Evolutionary conservation across 352 stramenopile species (phyloP).

Genomic region (Phytopythium aichiense): DNA sequence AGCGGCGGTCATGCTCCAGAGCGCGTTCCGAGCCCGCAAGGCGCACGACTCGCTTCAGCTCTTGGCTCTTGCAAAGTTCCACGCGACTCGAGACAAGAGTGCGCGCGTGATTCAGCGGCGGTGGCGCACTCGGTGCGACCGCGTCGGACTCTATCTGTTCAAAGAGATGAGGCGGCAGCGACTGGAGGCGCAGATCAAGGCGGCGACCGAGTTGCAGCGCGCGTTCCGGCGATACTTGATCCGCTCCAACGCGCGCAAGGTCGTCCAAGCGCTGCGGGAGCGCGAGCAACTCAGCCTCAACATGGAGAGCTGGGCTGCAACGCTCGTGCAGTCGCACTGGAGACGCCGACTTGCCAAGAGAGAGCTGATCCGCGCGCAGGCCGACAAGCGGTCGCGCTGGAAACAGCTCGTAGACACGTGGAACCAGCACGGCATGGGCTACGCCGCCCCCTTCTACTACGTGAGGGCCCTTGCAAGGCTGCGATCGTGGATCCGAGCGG

Average conservation of each 20-base stretch:
- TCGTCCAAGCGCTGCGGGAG: slow-evolving; percentile 44
- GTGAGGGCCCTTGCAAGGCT: slow-evolving; percentile 21
- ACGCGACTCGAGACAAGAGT: slow-evolving; percentile 30
- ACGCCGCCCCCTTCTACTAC: slow-evolving; percentile 91
- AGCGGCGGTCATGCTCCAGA: slow-evolving; percentile 61
- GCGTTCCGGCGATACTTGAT: slow-evolving; percentile 38
- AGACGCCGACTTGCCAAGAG: slow-evolving; percentile 33
- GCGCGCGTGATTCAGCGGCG: slow-evolving; percentile 43
- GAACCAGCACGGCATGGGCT: slow-evolving; percentile 65
- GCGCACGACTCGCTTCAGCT: slow-evolving; percentile 39
- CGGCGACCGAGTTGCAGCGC: slow-evolving; percentile 42
- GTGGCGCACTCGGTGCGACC: slow-evolving; percentile 45
- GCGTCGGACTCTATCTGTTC: slow-evolving; percentile 35
- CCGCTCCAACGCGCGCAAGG: slow-evolving; percentile 32
- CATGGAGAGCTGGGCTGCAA: slow-evolving; percentile 68
- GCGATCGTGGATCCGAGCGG: background rate
- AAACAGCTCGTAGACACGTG: slow-evolving; percentile 90
- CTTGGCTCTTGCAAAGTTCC: slow-evolving; percentile 33
- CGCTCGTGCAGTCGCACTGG: slow-evolving; percentile 69
- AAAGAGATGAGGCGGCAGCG: slow-evolving; percentile 29
- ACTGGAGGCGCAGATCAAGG: slow-evolving; percentile 23
- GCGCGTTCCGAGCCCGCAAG: slow-evolving; percentile 41
- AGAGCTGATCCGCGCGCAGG: slow-evolving; percentile 29
- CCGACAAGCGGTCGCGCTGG: slow-evolving; percentile 67
- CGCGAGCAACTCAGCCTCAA: slow-evolving; percentile 38